Conservation (phyloP, 257 asterid genomes). For the Phtheirospermum japonicum region DNA sequence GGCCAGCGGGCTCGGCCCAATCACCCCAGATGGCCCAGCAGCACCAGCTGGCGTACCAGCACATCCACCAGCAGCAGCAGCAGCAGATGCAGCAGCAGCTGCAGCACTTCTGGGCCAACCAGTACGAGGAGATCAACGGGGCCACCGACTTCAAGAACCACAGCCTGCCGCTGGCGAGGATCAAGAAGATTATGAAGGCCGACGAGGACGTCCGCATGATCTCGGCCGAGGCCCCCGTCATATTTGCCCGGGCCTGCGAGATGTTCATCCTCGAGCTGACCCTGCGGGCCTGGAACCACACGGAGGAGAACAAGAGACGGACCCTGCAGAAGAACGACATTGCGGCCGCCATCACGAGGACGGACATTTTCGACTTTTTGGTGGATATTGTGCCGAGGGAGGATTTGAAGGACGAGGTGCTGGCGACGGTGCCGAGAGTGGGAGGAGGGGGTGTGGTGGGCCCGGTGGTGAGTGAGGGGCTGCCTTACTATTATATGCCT, state of each 20-base stretch:
- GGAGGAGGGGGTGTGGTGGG: conserved; percentile 29
- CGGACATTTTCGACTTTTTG: conserved; percentile 91
- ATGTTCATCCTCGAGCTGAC: conserved; percentile 98
- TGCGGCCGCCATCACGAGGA: conserved; percentile 96
- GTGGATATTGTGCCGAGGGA: conserved; percentile 97
- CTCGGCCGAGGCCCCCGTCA: conserved; percentile 94
- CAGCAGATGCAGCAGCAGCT: conserved; percentile 85
- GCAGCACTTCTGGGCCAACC: conserved; percentile 87
- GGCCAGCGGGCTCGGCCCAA: conserved; percentile 54
- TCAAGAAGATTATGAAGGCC: conserved; percentile 96
- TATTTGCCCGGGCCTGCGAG: conserved; percentile 95
- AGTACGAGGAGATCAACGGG: conserved; percentile 73
- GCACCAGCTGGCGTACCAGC: conserved; percentile 95
- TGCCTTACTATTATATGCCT: conserved; percentile 90
- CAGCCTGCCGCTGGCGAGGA: conserved; percentile 90
- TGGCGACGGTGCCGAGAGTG: conserved; percentile 77
- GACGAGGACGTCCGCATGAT: conserved; percentile 95
- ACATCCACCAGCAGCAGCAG: conserved; percentile 91
- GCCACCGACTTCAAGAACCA: conserved; percentile 89
- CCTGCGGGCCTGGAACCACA: conserved; percentile 87
- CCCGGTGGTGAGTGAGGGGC: conserved; percentile 73
- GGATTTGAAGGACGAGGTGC: conserved; percentile 90
- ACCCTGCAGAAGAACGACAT: conserved; percentile 94
- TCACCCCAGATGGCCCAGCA: conserved; percentile 73
- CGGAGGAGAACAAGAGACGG: conserved; percentile 97